Percentiles rank a stretch among this genome's conserved stretches.
phyloP scores from a whole-genome alignment of 2,329 filamentous ascomycete genomes.

The Cercospora citrullina region DNA sequence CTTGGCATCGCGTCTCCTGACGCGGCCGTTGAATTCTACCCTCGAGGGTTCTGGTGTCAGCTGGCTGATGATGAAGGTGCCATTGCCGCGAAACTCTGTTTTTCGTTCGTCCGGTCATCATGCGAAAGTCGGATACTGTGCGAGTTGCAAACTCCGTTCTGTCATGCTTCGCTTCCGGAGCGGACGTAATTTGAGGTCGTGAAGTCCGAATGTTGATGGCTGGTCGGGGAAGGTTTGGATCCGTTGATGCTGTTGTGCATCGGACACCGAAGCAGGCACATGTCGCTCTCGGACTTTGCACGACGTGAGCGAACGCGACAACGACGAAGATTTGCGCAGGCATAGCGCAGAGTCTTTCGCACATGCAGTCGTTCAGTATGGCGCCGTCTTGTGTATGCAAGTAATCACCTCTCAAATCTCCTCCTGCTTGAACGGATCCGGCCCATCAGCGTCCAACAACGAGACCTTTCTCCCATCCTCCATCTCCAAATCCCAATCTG shows the following conservation, averaged over 20 bases:
- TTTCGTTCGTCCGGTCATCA: not conserved
- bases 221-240: not conserved
- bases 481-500: slow-evolving; percentile 82
- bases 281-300: not conserved
- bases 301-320: not conserved
- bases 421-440: slow-evolving; percentile 61
- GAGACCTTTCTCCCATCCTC: slow-evolving; percentile 68
- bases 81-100: not conserved
- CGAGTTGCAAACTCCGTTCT: not conserved
- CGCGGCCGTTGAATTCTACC: not conserved
- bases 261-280: not conserved
- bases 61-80: not conserved
- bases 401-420: not conserved
- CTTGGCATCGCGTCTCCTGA: not conserved
- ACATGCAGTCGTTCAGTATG: not conserved
- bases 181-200: not conserved
- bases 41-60: not conserved
- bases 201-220: not conserved
- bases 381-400: not conserved
- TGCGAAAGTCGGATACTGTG: not conserved
- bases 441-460: slow-evolving; percentile 64
- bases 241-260: not conserved
- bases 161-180: not conserved
- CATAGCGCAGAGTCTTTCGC: not conserved
- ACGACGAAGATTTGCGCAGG: not conserved